Evolutionary conservation across 257 asterid species (phyloP), one percentile per base, ranked within the genome.

Genomic region (Vinca minor): DNA sequence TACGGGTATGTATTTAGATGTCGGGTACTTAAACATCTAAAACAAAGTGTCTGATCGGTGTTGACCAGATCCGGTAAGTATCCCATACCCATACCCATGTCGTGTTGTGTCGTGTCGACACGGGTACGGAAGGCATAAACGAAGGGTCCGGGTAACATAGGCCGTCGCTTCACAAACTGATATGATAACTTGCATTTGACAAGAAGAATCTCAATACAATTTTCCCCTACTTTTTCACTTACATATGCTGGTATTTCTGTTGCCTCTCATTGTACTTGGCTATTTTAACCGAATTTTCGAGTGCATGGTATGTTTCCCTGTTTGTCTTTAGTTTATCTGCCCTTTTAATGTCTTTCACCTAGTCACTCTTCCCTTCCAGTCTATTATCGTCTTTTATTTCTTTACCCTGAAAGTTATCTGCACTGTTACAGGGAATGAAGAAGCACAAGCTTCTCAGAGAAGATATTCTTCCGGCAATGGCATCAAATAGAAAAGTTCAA

Each of bases 391-490:
- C 52, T 52, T 20, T 35, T 48, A 9, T 29, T 46, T 29, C 41
- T 72, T 53, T 45, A 23, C 13, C 35, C 50, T 72, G 68, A 12
- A 56, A n/a, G 42, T n/a, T 44, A 34, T 68, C 46, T 65, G 46
- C 42, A 35, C 53, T 47, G 66, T 52, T 64, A 34, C 86, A 93
- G 99, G 97, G 97, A 70, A 76, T 93, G 92, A 76, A 81, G 55
- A 93, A 89, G 78, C 99, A 87, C 69, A 87, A 84, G 80, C 95
- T 93, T 74, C 94, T 93, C 44, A 79, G 87, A 35, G 99, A 89
- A 71, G 99, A 93, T 63, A 87, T 93, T 71, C 95, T 93, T 68
- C 96, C 99, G n/a, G 96, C 99, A 34, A 85, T 93, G 96, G 99
- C 99, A 46, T 82, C 96, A 4, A 93, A 89, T 75, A 71, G 97